A percentile compares a stretch with the other conserved stretches of the same genome.
Conservation (phyloP, 495 filamentous ascomycete species). For the Cercophora newfieldiana region DNA sequence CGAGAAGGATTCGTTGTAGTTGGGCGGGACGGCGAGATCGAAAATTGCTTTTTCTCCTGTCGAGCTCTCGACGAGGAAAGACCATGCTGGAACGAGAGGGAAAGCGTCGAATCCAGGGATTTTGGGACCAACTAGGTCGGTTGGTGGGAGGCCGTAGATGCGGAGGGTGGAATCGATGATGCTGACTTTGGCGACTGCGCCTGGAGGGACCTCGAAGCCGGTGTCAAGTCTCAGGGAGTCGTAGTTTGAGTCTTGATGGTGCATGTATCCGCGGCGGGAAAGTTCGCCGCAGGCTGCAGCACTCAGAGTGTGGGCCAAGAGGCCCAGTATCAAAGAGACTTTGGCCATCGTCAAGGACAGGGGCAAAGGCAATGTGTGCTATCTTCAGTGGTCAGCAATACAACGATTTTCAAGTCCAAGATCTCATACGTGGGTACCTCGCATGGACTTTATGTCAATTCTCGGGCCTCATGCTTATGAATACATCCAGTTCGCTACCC, state of each 20-base stretch:
- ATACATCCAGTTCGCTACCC: too few relatives aligned
- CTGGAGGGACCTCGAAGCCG: not conserved
- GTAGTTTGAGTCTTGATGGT: too few relatives aligned
- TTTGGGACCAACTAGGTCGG: not conserved
- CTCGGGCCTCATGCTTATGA: too few relatives aligned
- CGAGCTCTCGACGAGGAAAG: not conserved
- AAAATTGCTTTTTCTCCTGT: not conserved
- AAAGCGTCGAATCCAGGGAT: not conserved
- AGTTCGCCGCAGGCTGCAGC: not conserved
- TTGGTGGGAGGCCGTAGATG: not conserved
- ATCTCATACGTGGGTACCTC: too few relatives aligned
- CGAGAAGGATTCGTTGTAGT: constrained; percentile 18
- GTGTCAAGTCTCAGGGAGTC: too few relatives aligned
- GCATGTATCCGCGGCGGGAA: not conserved
- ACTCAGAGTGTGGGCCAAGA: not conserved
- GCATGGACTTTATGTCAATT: too few relatives aligned
- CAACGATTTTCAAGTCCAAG: too few relatives aligned
- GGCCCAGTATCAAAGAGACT: not conserved
- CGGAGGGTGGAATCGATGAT: not conserved
- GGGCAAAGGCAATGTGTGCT: not conserved
- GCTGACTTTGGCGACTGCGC: not conserved
- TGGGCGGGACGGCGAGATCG: not conserved
- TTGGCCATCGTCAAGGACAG: not conserved
- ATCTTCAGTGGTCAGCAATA: too few relatives aligned
- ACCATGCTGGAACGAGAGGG: not conserved